A percentile compares a stretch with the other conserved stretches of the same genome.
Conservation (phyloP, 2,329 filamentous ascomycete genomes). For the Chalara sp. region DNA sequence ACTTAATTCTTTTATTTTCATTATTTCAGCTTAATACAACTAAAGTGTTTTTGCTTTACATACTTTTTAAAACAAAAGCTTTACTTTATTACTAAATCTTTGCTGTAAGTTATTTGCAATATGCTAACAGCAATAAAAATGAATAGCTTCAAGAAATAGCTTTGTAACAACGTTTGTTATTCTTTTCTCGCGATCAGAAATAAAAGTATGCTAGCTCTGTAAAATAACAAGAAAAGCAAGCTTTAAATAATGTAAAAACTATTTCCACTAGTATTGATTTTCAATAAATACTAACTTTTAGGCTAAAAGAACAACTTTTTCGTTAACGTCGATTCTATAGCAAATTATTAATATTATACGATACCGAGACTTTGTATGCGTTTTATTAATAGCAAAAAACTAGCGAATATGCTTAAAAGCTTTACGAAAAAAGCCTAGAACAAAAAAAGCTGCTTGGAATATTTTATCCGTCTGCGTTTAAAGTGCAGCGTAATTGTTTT, state of each 20-base stretch:
- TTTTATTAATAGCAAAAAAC: no score
- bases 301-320: background rate
- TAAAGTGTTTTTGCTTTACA: background rate
- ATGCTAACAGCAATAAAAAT: background rate
- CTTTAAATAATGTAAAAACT: background rate
- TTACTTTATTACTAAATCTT: background rate
- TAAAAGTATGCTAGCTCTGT: background rate
- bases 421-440: no score
- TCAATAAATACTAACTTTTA: background rate
- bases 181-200: background rate
- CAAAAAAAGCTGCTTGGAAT: no score
- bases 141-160: background rate
- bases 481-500: no score
- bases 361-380: background rate
- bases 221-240: background rate
- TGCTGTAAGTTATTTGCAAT: background rate
- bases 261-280: background rate
- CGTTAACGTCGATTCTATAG: background rate
- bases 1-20: background rate
- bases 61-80: background rate
- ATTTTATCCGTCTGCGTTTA: no score
- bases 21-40: background rate
- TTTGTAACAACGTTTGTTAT: background rate
- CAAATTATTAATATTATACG: background rate
- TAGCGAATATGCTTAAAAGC: no score